These are phyloP conservation scores for Blastobotrys chiropterorum DNA, from an alignment of 805 yeast species.

Conservation along the genomic window DNA sequence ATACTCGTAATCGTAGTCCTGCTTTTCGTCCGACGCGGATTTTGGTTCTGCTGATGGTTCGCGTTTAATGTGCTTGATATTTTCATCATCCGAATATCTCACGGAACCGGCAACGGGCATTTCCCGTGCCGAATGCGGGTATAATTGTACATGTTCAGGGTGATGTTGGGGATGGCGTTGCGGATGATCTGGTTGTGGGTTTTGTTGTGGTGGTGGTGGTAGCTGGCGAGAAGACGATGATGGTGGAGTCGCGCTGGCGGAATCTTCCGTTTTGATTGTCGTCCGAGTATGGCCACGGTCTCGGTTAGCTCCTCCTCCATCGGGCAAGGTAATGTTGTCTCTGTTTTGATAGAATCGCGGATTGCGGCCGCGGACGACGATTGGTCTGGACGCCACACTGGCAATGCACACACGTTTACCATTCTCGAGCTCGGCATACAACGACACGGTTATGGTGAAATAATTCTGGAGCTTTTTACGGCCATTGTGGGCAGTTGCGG, in stretches of 20 bases:
- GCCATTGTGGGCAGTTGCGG: conserved; percentile 32
- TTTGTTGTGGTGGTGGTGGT: not conserved
- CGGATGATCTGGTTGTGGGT: not conserved
- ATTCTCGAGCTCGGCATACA: conserved; percentile 25
- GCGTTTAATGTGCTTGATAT: not conserved
- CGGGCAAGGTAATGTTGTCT: conserved; percentile 41
- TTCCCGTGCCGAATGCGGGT: not conserved
- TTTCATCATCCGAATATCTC: conserved; percentile 1
- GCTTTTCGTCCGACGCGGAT: conserved; percentile 5
- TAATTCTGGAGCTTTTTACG: conserved; percentile 23
- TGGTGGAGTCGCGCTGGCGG: not conserved
- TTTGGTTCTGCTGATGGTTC: not conserved
- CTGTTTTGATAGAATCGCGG: conserved; percentile 54
- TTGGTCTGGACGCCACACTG: conserved; percentile 35
- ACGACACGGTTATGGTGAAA: conserved; percentile 16
- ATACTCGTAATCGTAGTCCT: conserved; percentile 37
- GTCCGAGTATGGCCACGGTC: not conserved
- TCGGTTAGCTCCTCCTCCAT: conserved; percentile 12
- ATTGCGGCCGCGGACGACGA: conserved; percentile 55
- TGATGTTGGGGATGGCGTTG: conserved; percentile 1
- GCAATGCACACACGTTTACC: conserved; percentile 19
- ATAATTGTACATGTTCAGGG: conserved; percentile 1
- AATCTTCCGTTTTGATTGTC: not conserved
- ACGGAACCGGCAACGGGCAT: conserved; percentile 1
- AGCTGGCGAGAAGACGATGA: not conserved